phyloP scores from a whole-genome alignment of 2,329 filamentous ascomycete genomes.

The Xylariaceae sp. region DNA sequence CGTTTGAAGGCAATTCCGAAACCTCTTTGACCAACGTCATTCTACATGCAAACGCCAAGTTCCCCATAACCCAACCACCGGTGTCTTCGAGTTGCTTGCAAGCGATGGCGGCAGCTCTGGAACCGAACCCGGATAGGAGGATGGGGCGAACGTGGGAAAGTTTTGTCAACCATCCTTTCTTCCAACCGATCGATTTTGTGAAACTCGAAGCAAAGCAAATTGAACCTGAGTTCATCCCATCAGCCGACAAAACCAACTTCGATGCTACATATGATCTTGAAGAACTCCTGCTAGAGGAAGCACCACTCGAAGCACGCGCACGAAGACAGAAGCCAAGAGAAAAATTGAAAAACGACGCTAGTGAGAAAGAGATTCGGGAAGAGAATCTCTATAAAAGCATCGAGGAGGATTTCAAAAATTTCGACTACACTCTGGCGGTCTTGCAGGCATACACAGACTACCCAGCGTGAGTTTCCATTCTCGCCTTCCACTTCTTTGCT shows the following conservation, averaged over 20 bases:
- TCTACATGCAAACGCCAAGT: conserved; percentile 75
- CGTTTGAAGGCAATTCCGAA: conserved; percentile 88
- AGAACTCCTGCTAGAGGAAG: conserved; percentile 88
- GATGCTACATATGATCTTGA: conserved; percentile 97
- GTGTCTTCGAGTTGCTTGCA: conserved; percentile 86
- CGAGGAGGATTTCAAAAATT: conserved; percentile 87
- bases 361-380: conserved; percentile 88
- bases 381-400: conserved; percentile 94
- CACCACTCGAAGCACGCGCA: conserved; percentile 86
- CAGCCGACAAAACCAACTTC: conserved; percentile 97
- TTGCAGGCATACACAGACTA: conserved; percentile 60
- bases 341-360: conserved; percentile 87
- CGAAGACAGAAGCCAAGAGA: conserved; percentile 91
- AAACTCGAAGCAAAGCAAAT: conserved; percentile 82
- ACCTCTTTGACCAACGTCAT: conserved; percentile 76
- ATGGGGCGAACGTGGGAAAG: conserved; percentile 84
- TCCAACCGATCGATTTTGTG: conserved; percentile 78
- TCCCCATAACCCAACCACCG: conserved; percentile 86
- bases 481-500: too few relatives aligned
- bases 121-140: conserved; percentile 72
- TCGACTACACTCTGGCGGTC: conserved; percentile 84
- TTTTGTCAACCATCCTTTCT: conserved; percentile 87
- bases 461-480: conserved; percentile 23
- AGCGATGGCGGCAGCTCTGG: conserved; percentile 78
- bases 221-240: conserved; percentile 86